Evolutionary conservation across 2,329 filamentous ascomycete species (phyloP).

Genomic region (Gaeumannomyces tritici): DNA sequence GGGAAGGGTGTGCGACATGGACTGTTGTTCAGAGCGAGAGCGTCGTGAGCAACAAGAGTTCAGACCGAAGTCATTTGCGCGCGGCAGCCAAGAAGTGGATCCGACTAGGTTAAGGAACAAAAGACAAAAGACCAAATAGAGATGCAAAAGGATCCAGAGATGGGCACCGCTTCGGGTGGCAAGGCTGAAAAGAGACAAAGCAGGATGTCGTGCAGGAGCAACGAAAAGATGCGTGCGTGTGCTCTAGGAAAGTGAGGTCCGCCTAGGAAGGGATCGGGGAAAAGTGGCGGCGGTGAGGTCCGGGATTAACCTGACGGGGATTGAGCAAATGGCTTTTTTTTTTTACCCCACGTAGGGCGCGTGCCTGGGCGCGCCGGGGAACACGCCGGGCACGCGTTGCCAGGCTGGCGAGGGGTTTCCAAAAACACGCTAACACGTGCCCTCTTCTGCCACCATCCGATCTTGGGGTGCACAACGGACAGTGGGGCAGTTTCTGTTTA

Average conservation of each 20-base stretch:
- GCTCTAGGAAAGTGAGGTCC: neutral
- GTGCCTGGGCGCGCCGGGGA: neutral
- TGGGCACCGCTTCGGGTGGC: neutral
- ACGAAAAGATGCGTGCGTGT: neutral
- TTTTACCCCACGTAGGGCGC: neutral
- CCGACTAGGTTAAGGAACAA: neutral
- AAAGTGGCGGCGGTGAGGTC: neutral
- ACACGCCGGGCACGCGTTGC: neutral
- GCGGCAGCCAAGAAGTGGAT: neutral
- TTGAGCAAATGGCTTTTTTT: neutral
- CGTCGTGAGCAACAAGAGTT: neutral
- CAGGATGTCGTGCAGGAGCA: neutral
- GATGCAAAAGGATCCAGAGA: neutral
- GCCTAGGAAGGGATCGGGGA: neutral
- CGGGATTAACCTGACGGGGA: neutral
- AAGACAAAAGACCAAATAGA: neutral
- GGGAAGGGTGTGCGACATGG: neutral
- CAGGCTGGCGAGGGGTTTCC: neutral
- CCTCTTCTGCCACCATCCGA: neutral
- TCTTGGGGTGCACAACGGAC: neutral
- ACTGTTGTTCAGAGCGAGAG: neutral
- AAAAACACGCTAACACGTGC: slow-evolving; percentile 13
- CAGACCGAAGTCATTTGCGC: neutral
- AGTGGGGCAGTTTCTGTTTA: too few species aligned
- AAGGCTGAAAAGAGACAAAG: neutral